These are phyloP conservation scores for Dichomitus squalens DNA, from an alignment of 1,284 basidiomycete species.

Conservation along the genomic window DNA sequence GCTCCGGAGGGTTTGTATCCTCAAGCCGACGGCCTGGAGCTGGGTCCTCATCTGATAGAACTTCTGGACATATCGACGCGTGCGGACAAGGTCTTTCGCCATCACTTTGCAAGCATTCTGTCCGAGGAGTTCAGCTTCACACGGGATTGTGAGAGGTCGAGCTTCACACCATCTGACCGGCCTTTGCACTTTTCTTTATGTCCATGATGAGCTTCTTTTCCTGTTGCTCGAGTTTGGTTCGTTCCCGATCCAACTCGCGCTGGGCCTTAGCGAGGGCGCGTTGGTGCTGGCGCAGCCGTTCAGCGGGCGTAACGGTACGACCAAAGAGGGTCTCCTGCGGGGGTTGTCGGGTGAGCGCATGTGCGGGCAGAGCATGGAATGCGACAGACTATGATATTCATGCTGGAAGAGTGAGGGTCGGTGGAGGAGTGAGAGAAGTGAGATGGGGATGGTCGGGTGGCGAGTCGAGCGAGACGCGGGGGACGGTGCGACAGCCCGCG, in stretches of 20 bases:
- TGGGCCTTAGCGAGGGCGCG: slow-evolving; percentile 95
- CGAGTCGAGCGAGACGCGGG: too few species aligned
- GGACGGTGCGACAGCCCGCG: not conserved
- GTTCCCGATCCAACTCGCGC: slow-evolving; percentile 95
- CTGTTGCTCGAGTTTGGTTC: slow-evolving; percentile 91
- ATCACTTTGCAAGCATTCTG: slow-evolving; percentile 98
- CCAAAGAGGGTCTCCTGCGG: slow-evolving; percentile 92
- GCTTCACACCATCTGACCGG: slow-evolving; percentile 86
- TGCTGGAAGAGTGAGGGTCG: slow-evolving; percentile 35
- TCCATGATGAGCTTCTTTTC: slow-evolving; percentile 93
- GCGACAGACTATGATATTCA: slow-evolving; percentile 73
- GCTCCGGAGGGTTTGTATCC: slow-evolving; percentile 95
- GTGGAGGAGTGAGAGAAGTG: not conserved
- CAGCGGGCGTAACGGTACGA: slow-evolving; percentile 91
- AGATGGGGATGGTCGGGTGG: too few species aligned
- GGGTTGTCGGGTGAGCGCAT: not conserved
- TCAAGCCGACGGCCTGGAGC: slow-evolving; percentile 92
- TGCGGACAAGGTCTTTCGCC: slow-evolving; percentile 98
- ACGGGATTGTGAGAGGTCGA: slow-evolving; percentile 7
- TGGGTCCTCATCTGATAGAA: slow-evolving; percentile 99
- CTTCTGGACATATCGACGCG: slow-evolving; percentile 94
- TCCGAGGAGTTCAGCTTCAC: slow-evolving; percentile 3
- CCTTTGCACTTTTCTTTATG: slow-evolving; percentile 96
- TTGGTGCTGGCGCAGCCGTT: slow-evolving; percentile 95
- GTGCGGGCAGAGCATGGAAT: not conserved